Conservation (phyloP, 176 grass and related monocot species). For the Poa annua region DNA sequence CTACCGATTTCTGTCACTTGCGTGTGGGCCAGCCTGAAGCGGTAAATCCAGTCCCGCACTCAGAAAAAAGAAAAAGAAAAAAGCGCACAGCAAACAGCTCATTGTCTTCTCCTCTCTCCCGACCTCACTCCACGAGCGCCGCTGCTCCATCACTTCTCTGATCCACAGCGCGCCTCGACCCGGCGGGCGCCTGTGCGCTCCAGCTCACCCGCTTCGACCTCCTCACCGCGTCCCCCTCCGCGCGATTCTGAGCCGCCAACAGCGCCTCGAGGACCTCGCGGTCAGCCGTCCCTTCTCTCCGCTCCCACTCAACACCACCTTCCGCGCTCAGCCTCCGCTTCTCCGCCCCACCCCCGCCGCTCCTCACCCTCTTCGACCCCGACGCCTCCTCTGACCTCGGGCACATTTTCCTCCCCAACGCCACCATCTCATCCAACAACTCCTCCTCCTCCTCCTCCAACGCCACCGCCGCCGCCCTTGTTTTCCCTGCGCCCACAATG, state of each 20-base stretch:
- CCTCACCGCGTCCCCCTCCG: conserved; percentile 75
- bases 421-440: conserved; percentile 31
- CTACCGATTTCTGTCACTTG: too few relatives aligned
- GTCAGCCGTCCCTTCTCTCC: conserved; percentile 56
- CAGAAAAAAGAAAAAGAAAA: too few relatives aligned
- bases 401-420: conserved; percentile 60
- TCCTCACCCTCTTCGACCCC: conserved; percentile 85
- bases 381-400: conserved; percentile 88
- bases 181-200: conserved; percentile 64
- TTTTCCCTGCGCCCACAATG: conserved; percentile 62
- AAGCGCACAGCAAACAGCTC: too few relatives aligned
- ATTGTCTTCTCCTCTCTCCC: too few relatives aligned
- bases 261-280: conserved; percentile 61
- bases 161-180: conserved; percentile 60
- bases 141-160: too few relatives aligned
- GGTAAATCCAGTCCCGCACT: too few relatives aligned
- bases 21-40: too few relatives aligned
- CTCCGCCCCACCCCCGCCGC: conserved; percentile 53
- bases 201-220: conserved; percentile 84
- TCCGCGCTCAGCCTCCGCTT: conserved; percentile 59
- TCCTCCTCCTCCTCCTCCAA: conserved; percentile 62
- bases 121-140: too few relatives aligned
- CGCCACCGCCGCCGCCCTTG: conserved; percentile 13
- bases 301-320: conserved; percentile 67
- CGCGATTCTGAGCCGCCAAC: conserved; percentile 80